Conservation (phyloP, 805 yeast genomes). For the Kodamaea kakaduensis region DNA sequence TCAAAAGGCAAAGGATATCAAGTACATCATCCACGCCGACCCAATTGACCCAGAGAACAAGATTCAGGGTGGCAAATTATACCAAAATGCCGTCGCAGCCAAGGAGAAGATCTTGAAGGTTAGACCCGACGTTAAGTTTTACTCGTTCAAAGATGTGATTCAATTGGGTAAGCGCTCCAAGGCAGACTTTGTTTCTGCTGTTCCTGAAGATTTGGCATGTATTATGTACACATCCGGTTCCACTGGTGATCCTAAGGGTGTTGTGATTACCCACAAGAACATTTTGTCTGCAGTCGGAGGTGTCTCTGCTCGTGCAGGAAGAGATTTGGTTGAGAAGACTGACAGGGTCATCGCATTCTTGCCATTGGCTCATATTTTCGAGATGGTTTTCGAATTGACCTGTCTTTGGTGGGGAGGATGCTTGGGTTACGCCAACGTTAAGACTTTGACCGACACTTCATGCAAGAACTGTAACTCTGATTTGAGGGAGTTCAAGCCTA, state of each 20-base stretch:
- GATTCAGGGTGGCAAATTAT: conserved; percentile 58
- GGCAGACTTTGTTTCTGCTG: conserved; percentile 10
- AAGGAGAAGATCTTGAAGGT: conserved; percentile 53
- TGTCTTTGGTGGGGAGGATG: conserved; percentile 85
- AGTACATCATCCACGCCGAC: conserved; percentile 69
- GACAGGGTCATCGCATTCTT: conserved; percentile 85
- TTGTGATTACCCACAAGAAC: conserved; percentile 60
- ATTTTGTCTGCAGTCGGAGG: conserved; percentile 87
- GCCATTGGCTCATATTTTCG: conserved; percentile 96
- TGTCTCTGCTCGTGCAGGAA: conserved; percentile 58
- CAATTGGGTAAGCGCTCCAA: conserved; percentile 46
- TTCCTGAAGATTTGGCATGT: conserved; percentile 60
- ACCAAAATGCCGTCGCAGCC: conserved; percentile 54
- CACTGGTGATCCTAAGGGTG: conserved; percentile 85
- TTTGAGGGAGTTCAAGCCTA: conserved; percentile 80
- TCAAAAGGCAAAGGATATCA: conserved; percentile 54
- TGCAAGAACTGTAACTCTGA: conserved; percentile 86
- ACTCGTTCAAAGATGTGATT: conserved; percentile 61
- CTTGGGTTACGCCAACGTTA: conserved; percentile 88
- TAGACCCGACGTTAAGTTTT: conserved; percentile 74
- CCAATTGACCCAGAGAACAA: conserved; percentile 57
- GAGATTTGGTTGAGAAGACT: conserved; percentile 42
- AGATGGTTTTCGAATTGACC: conserved; percentile 79
- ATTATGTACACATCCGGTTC: conserved; percentile 89
- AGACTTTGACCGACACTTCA: conserved; percentile 80